Percentiles rank a stretch among this genome's conserved stretches.
Conservation (phyloP, 805 yeast genomes). For the Wickerhamiella galacta region DNA sequence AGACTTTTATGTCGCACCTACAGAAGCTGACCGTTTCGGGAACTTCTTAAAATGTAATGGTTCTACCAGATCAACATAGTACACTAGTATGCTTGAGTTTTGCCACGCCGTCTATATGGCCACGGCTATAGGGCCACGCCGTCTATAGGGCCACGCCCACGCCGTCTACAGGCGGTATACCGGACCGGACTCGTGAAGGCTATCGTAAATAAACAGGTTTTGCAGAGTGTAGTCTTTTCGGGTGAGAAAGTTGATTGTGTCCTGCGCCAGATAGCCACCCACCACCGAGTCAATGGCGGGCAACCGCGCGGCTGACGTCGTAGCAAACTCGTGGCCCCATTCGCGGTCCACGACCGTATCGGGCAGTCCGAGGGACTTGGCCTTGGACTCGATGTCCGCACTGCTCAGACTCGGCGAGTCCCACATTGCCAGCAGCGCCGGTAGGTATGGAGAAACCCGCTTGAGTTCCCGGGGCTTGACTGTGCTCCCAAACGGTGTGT, state of each 20-base stretch:
- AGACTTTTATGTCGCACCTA: conserved; percentile 87
- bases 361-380: conserved; percentile 30
- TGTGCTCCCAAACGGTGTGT: conserved; percentile 7
- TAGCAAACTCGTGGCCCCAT: conserved; percentile 19
- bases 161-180: conserved; percentile 32
- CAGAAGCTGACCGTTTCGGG: conserved; percentile 72
- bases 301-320: conserved; percentile 35
- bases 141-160: no score
- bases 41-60: background rate
- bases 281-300: conserved; percentile 73
- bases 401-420: conserved; percentile 22
- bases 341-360: conserved; percentile 28
- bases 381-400: conserved; percentile 14
- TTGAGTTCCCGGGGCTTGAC: conserved; percentile 24
- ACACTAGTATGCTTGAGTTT: no score
- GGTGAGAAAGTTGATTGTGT: conserved; percentile 66
- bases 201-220: conserved; percentile 66
- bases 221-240: conserved; percentile 66
- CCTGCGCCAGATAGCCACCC: conserved; percentile 86
- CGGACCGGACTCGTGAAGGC: conserved; percentile 56
- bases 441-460: conserved; percentile 38
- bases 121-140: no score
- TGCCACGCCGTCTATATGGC: no score
- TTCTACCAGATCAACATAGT: background rate
- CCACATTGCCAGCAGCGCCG: conserved; percentile 41